A percentile compares a stretch with the other conserved stretches of the same genome.
Conservation (phyloP, 345 rosid species). For the Bruguiera sexangula region DNA sequence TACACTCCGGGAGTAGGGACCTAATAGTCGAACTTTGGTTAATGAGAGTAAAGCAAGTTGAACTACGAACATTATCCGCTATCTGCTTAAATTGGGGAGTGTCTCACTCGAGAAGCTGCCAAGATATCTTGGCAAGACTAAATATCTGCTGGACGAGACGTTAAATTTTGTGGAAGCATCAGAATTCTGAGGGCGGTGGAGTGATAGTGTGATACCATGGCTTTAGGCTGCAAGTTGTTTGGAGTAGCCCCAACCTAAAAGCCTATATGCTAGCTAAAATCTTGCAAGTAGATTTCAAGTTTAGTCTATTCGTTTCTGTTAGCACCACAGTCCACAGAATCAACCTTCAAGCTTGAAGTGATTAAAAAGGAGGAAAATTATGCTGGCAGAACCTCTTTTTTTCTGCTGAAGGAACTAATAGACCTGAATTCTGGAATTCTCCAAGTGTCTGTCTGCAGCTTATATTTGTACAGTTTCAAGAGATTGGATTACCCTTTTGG, state of each 20-base stretch:
- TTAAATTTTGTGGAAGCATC: conserved; percentile 34
- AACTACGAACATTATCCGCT: background rate
- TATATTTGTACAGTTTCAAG: no score
- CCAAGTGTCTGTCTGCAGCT: no score
- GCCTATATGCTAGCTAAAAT: conserved; percentile 24
- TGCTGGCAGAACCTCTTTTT: no score
- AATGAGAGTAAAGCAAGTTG: no score
- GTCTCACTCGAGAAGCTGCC: conserved; percentile 20
- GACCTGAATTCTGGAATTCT: no score
- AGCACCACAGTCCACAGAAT: background rate
- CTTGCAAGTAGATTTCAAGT: conserved; percentile 33
- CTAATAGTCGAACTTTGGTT: no score
- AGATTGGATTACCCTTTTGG: no score
- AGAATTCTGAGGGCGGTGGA: conserved; percentile 37
- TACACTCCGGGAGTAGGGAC: no score
- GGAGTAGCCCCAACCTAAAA: conserved; percentile 35
- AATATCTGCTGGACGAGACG: conserved; percentile 31
- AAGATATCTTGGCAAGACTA: conserved; percentile 8
- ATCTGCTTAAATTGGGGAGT: conserved; percentile 13
- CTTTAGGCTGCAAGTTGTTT: conserved; percentile 51
- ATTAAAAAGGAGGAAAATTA: no score
- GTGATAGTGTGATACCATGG: conserved; percentile 32
- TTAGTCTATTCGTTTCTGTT: conserved; percentile 20
- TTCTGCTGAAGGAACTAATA: no score
- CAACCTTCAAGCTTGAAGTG: background rate